phyloP scores from a whole-genome alignment of 139 green algal genomes.

The Auxenochlorella protothecoides region DNA sequence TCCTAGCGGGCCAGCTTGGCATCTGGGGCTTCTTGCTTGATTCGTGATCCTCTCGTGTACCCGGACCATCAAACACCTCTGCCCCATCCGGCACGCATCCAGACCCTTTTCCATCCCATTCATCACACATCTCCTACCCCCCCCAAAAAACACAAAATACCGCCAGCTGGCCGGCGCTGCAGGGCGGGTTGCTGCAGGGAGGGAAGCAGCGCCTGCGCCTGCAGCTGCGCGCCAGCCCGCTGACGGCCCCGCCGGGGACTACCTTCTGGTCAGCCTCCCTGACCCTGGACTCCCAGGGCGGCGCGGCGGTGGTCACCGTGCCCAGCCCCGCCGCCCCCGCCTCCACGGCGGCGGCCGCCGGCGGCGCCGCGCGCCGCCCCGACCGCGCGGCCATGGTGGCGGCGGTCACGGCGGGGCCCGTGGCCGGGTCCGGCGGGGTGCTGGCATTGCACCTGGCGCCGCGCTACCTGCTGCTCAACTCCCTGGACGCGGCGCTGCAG shows the following conservation, averaged over 20 bases:
- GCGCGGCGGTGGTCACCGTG: constrained; percentile 27
- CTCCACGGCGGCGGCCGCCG: not conserved
- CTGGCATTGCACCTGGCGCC: constrained; percentile 61
- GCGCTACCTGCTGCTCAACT: constrained; percentile 64
- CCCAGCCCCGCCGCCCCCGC: constrained; percentile 14
- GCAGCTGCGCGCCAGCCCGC: constrained; percentile 27
- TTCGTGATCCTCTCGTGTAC: too few species aligned
- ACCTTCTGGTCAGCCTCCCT: constrained; percentile 34
- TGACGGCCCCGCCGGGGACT: constrained; percentile 15
- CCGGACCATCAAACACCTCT: too few species aligned
- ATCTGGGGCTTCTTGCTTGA: too few species aligned
- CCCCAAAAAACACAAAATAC: too few species aligned
- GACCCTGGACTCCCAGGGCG: constrained; percentile 30
- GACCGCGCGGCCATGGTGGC: not conserved
- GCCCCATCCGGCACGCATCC: too few species aligned
- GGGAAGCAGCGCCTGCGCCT: constrained; percentile 10
- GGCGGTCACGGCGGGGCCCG: constrained; percentile 19
- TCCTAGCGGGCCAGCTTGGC: too few species aligned
- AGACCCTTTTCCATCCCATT: too few species aligned
- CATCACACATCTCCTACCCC: too few species aligned
- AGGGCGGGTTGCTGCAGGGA: constrained; percentile 12
- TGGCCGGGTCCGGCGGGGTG: constrained; percentile 24
- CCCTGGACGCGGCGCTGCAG: constrained; percentile 45
- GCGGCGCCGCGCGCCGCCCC: not conserved
- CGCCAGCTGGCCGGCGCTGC: constrained; percentile 32